Conservation (phyloP, 768 basidiomycete genomes). For the Cubamyces lactineus region DNA sequence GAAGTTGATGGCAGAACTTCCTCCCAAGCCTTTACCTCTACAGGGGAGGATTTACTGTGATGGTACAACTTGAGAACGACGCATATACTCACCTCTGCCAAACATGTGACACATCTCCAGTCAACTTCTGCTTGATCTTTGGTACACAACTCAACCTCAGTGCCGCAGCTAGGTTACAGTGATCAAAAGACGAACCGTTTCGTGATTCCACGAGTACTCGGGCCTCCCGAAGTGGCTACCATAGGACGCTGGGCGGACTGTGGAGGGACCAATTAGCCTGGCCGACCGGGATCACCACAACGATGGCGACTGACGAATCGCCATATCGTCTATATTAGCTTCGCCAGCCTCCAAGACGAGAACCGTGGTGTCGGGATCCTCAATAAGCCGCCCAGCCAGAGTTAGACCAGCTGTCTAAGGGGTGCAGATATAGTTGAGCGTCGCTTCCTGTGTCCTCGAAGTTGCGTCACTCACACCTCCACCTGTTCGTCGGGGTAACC, state of each 20-base stretch:
- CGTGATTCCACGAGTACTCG: slow-evolving; percentile 24
- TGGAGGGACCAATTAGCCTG: background rate
- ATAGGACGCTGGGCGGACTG: slow-evolving; percentile 26
- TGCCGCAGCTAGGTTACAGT: background rate
- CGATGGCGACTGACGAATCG: slow-evolving; percentile 17
- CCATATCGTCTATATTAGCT: slow-evolving; percentile 23
- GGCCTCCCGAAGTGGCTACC: slow-evolving; percentile 28
- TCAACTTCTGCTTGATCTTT: slow-evolving; percentile 19
- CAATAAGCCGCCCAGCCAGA: slow-evolving; percentile 43
- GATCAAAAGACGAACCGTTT: slow-evolving; percentile 23
- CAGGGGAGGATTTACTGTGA: background rate
- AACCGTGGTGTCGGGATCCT: slow-evolving; percentile 41
- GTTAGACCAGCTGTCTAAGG: slow-evolving; percentile 40
- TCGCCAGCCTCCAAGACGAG: slow-evolving; percentile 41
- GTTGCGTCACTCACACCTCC: slow-evolving; percentile 21
- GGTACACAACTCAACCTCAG: background rate
- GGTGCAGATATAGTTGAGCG: background rate
- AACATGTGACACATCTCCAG: slow-evolving; percentile 7
- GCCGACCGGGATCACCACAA: background rate
- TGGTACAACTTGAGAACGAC: background rate
- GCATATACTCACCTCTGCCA: slow-evolving; percentile 21
- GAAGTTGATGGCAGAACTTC: slow-evolving; percentile 33
- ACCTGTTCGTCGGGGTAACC: slow-evolving; percentile 2
- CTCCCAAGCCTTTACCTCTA: slow-evolving; percentile 34
- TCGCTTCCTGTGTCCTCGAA: background rate